These are phyloP conservation scores for Kodamaea sagamina DNA, from an alignment of 805 yeast genomes.

Conservation along the genomic window DNA sequence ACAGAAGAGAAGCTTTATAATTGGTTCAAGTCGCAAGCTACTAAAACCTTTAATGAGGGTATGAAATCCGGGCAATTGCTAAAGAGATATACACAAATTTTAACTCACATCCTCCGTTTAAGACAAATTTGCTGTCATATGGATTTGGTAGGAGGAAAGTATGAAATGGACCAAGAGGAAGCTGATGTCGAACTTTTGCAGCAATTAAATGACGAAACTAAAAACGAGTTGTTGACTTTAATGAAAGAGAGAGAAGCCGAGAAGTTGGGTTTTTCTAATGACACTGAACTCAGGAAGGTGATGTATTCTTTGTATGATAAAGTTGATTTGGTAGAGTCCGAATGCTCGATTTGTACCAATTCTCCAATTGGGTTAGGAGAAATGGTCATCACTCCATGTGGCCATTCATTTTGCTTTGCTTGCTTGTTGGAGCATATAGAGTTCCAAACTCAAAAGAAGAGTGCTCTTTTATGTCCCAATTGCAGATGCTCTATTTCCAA, in stretches of 20 bases:
- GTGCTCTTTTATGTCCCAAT: slow-evolving; percentile 66
- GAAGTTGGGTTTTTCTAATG: slow-evolving; percentile 22
- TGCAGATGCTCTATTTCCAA: slow-evolving; percentile 63
- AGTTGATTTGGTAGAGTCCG: slow-evolving; percentile 48
- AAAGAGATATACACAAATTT: slow-evolving; percentile 71
- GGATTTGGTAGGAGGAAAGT: slow-evolving; percentile 54
- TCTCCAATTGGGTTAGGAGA: slow-evolving; percentile 58
- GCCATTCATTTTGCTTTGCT: slow-evolving; percentile 73
- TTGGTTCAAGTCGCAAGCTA: slow-evolving; percentile 68
- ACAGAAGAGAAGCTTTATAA: slow-evolving; percentile 67
- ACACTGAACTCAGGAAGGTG: slow-evolving; percentile 21
- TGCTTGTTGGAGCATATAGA: slow-evolving; percentile 77
- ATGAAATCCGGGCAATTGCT: slow-evolving; percentile 66
- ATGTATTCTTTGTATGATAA: slow-evolving; percentile 32
- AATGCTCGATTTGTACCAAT: slow-evolving; percentile 84
- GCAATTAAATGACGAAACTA: slow-evolving; percentile 6
- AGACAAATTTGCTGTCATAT: slow-evolving; percentile 90
- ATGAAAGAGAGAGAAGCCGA: slow-evolving; percentile 13
- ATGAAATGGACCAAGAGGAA: slow-evolving; percentile 53
- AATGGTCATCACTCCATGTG: slow-evolving; percentile 70
- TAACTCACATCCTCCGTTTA: slow-evolving; percentile 79
- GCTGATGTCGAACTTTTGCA: slow-evolving; percentile 7
- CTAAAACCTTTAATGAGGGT: slow-evolving; percentile 59
- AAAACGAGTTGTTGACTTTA: slow-evolving; percentile 1
- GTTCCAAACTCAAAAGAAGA: slow-evolving; percentile 55